Base-by-base conservation (phyloP, 257 asterid species). In the Coffea canephora region DNA sequence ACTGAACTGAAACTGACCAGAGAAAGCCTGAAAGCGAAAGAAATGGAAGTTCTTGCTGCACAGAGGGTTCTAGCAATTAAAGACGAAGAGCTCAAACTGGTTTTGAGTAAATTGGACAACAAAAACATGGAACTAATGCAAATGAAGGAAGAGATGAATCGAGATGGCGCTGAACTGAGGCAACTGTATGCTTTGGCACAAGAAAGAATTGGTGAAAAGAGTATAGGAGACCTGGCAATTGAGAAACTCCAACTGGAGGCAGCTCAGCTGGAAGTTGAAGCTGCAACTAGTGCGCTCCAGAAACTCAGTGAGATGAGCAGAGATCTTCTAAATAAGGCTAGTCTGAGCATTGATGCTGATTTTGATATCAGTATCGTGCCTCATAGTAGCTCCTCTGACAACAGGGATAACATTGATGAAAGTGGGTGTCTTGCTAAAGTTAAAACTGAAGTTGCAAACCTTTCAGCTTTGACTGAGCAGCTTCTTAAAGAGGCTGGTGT, bases 181-280 rank as follows among this genome's bases (percentile, higher is more conserved):
- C 89, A 82, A 82, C 87, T 90, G 21, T 85, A 89, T 75, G 88
- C 88, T n/a, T 86, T 89, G 83, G 85, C 91, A 65, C 91, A 88
- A 79, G 90, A 90, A 79, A 89, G 77, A 79, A 83, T 86, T 13
- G 92, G 90, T 14, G 93, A 79, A 25, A 88, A 71, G 85, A 88
- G 89, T 43, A 80, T 83, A 36, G 97, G 92, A 45, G 94, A 90
- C 54, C 87, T 88, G 36, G 94, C 92, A 62, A 88, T 86, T 21
- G 98, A 91, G 88, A 88, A 90, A 73, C 96, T 93, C 65, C 91
- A 91, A 73, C 13, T 91, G 23, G 94, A 91, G 85, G 90, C 85
- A 69, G 94, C 98, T 71, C 91, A 89, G 79, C 80, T 93, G 80
- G 93, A 95, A 83, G 91, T 89, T 39, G 95, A 93, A 86, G 98